Evolutionary conservation across 164 flowering plant species (phyloP).

Genomic region (Stephania japonica): DNA sequence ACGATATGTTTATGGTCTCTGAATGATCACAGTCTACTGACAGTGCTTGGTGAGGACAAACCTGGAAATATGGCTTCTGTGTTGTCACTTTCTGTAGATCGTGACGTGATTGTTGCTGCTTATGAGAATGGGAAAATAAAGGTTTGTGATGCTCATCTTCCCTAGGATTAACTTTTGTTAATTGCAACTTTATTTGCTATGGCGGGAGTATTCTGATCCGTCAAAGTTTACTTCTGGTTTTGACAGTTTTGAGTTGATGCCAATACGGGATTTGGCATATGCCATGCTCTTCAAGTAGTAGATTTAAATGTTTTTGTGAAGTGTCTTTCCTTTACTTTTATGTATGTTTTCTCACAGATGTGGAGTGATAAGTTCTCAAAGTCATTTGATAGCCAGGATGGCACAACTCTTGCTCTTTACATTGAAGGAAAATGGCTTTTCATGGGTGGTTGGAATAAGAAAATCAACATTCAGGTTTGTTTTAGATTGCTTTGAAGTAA

Average conservation of each 20-base stretch:
- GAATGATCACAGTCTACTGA: conserved; percentile 67
- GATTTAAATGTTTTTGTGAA: background rate
- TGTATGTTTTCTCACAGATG: conserved; percentile 36
- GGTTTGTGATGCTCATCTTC: conserved; percentile 31
- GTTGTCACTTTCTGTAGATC: conserved; percentile 47
- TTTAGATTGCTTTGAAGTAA: background rate
- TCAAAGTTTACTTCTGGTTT: background rate
- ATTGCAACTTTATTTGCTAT: background rate
- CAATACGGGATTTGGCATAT: background rate
- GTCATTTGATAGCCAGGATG: conserved; percentile 35
- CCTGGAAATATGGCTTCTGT: conserved; percentile 49
- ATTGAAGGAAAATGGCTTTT: conserved; percentile 63
- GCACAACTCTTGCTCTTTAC: conserved; percentile 51
- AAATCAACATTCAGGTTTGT: conserved; percentile 55
- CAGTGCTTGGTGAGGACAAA: conserved; percentile 64
- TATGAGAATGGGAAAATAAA: conserved; percentile 70
- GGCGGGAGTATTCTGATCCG: background rate
- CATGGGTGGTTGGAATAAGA: conserved; percentile 82
- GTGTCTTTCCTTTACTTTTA: background rate
- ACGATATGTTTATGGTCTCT: conserved; percentile 83
- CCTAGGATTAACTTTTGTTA: background rate
- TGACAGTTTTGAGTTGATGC: background rate
- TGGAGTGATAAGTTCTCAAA: conserved; percentile 64
- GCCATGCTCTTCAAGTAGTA: background rate
- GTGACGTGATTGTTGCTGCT: conserved; percentile 47